Evolutionary conservation across 345 rosid genomes (phyloP).

Genomic region (Rhodomyrtus tomentosa): DNA sequence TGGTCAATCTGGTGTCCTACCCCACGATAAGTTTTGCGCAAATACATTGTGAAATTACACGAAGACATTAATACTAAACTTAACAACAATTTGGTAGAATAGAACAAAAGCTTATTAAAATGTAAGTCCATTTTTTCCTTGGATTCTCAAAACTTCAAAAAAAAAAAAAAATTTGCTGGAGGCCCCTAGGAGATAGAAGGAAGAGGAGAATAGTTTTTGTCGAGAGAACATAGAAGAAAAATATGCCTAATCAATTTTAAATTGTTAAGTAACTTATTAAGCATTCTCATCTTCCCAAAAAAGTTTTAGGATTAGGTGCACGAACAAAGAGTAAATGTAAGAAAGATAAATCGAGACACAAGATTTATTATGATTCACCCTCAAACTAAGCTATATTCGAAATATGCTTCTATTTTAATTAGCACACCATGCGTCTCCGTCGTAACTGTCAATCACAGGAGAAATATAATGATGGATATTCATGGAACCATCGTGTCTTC

Average conservation of each 20-base stretch:
- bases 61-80: not conserved
- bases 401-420: no score
- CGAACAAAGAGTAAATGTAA: no score
- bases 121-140: not conserved
- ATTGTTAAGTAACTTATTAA: not conserved
- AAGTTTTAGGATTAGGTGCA: no score
- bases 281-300: not conserved
- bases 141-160: not conserved
- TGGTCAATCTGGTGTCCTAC: not conserved
- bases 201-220: not conserved
- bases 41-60: not conserved
- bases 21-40: not conserved
- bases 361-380: no score
- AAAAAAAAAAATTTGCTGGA: not conserved
- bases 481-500: no score
- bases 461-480: no score
- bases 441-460: no score
- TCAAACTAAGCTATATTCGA: no score
- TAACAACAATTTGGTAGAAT: not conserved
- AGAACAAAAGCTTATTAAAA: not conserved
- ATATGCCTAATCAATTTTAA: not conserved
- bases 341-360: no score
- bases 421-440: no score
- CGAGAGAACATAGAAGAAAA: not conserved
- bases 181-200: not conserved